Base-by-base conservation (phyloP, 1,284 basidiomycete species). In the Omphalotus olearius region DNA sequence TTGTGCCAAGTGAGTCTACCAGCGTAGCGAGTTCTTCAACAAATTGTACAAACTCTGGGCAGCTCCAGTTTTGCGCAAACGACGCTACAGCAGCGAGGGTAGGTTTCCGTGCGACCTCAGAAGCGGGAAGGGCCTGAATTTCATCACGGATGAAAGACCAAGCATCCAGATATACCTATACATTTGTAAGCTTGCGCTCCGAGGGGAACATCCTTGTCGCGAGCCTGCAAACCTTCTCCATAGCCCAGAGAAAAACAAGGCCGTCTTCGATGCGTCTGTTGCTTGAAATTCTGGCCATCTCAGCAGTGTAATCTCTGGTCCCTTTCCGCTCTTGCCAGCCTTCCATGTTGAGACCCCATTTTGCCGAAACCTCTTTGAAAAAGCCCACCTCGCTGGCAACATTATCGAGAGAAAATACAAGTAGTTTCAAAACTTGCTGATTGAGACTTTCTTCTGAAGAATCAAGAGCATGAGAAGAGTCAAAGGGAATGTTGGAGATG, bases 211-310 rank as follows among this genome's bases (percentile, higher is more conserved):
- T 16, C 43, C 9, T 41, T 38, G 37, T 40, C 39, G 56, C 16
- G 23, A 23, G 54, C 49, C 51, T 6, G 74, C 75, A 26, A 36
- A 84, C 84, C 68, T 78, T 76, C 64, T 89, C 87, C 86, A 89
- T 89, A 1, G 83, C 83, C 85, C 86, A 89, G 14, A 91, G 64
- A 56, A 88, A 82, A 4, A 88, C 71, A 16, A 90, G 63, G 0
- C 82, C 83, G 46, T 88, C 85, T 50, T 81, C 74, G n/a, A 85
- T 60, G 0, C 68, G 70, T 7, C 73, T 75, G 11, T 68, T 59
- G 1, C 70, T 67, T 0, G 74, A 71, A 0, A 82, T 64, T 4
- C 78, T 69, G 9, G 73, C 73, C 82, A 89, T 84, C 66, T 85
- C 85, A 16, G 85, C 83, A 0, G 81, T 80, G 60, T 88, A 89